Conservation (phyloP, 1,284 basidiomycete species). For the Ustilago lituana region DNA sequence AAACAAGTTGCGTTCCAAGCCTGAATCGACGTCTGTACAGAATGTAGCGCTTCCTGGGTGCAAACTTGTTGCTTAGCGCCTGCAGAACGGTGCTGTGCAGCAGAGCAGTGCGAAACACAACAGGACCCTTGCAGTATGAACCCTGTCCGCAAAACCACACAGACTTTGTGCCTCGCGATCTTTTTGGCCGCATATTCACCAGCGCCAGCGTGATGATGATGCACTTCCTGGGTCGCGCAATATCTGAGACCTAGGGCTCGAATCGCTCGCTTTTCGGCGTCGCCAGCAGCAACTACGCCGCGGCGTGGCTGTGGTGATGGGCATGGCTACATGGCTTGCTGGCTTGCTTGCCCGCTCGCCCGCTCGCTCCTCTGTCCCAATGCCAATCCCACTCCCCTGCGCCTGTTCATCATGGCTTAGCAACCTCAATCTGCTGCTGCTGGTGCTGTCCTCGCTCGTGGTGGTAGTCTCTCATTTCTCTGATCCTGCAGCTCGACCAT, state of each 20-base stretch:
- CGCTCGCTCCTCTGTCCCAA: neutral
- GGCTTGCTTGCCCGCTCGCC: slow-evolving; percentile 5
- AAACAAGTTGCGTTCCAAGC: neutral
- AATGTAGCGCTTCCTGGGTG: neutral
- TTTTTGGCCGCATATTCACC: too few species aligned
- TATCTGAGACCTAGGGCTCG: slow-evolving; percentile 33
- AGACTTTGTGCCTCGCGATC: too few species aligned
- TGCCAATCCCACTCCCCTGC: too few species aligned
- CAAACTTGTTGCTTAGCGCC: too few species aligned
- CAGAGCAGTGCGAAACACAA: too few species aligned
- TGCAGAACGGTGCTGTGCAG: too few species aligned
- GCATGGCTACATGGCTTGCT: neutral
- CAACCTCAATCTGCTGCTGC: neutral
- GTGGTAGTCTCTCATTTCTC: slow-evolving; percentile 15
- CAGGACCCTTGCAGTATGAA: slow-evolving; percentile 11
- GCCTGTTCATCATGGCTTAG: too few species aligned
- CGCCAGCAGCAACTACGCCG: neutral
- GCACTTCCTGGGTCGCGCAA: slow-evolving; percentile 14
- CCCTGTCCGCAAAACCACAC: too few species aligned
- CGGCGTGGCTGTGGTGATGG: slow-evolving; percentile 25
- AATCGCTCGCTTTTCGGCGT: slow-evolving; percentile 3
- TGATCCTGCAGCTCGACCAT: slow-evolving; percentile 26
- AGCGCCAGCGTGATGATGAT: neutral
- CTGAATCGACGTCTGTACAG: slow-evolving; percentile 1
- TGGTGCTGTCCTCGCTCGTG: neutral